Conservation (phyloP, 2,329 filamentous ascomycete genomes). For the Thielaviopsis populi region DNA sequence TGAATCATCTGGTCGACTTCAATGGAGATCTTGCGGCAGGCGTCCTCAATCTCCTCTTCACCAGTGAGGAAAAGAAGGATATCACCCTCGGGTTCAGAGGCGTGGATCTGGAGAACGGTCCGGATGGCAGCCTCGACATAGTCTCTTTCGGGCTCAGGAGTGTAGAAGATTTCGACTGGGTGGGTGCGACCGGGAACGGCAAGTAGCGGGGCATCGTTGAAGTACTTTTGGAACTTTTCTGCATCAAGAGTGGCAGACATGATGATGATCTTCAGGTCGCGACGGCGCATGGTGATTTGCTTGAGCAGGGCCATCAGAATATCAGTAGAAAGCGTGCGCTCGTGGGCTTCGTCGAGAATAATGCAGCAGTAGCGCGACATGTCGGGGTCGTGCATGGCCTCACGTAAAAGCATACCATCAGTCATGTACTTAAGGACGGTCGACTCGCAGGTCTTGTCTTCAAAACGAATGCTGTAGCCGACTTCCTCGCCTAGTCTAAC, state of each 20-base stretch:
- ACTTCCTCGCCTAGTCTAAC: slow-evolving; percentile 86
- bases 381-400: slow-evolving; percentile 91
- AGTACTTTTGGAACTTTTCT: slow-evolving; percentile 95
- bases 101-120: slow-evolving; percentile 93
- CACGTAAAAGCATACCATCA: slow-evolving; percentile 91
- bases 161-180: slow-evolving; percentile 97
- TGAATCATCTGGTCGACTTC: slow-evolving; percentile 84
- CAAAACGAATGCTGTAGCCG: slow-evolving; percentile 97
- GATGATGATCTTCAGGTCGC: slow-evolving; percentile 95
- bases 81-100: slow-evolving; percentile 80
- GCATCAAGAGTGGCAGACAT: slow-evolving; percentile 97
- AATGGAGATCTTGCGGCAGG: slow-evolving; percentile 75
- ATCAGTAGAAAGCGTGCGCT: slow-evolving; percentile 91
- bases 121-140: slow-evolving; percentile 92
- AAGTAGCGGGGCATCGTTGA: slow-evolving; percentile 82
- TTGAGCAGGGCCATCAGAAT: slow-evolving; percentile 95
- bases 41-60: slow-evolving; percentile 97
- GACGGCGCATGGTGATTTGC: slow-evolving; percentile 64
- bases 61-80: slow-evolving; percentile 90
- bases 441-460: slow-evolving; percentile 77
- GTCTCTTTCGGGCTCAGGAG: slow-evolving; percentile 85
- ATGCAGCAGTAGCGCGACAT: slow-evolving; percentile 91
- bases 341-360: slow-evolving; percentile 96
- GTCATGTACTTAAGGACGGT: slow-evolving; percentile 99
- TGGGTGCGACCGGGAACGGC: slow-evolving; percentile 90